Percentiles rank a stretch among this genome's conserved stretches.
Evolutionary conservation across 2,329 filamentous ascomycete genomes (phyloP).

Genomic region (Fusarium tupiense): DNA sequence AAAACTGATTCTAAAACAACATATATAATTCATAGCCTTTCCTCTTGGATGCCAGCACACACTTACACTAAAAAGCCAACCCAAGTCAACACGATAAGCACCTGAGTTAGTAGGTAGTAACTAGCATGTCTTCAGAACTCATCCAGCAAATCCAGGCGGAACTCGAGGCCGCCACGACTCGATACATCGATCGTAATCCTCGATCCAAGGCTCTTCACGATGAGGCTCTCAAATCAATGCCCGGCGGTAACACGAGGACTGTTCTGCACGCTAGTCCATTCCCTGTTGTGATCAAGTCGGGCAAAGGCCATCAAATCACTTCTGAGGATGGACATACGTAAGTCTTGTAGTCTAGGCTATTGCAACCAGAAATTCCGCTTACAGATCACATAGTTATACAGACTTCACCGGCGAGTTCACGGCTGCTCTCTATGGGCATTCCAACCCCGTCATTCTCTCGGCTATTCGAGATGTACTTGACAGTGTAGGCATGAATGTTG

Average conservation of each 20-base stretch:
- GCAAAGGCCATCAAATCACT: conserved; percentile 48
- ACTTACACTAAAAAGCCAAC: background rate
- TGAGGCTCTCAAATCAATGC: conserved; percentile 50
- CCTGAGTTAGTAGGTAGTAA: background rate
- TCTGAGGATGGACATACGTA: conserved; percentile 54
- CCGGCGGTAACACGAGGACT: conserved; percentile 59
- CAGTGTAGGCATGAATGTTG: conserved; percentile 62
- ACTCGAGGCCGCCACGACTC: conserved; percentile 46
- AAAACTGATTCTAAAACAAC: background rate
- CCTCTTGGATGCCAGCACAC: background rate
- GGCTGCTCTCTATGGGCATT: conserved; percentile 74
- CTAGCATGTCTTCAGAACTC: conserved; percentile 33
- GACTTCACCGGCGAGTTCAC: conserved; percentile 72
- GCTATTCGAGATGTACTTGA: conserved; percentile 58
- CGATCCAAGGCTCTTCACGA: conserved; percentile 52
- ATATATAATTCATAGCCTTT: background rate
- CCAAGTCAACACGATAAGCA: background rate
- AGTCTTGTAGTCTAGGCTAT: background rate
- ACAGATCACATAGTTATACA: conserved; percentile 54
- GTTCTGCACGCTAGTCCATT: conserved; percentile 57
- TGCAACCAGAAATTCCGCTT: background rate
- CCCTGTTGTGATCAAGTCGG: conserved; percentile 53
- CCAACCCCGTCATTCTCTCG: conserved; percentile 61
- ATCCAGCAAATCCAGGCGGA: conserved; percentile 38
- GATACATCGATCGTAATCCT: conserved; percentile 51